Base-by-base conservation (phyloP, 345 rosid genomes). In the Populus davidiana region DNA sequence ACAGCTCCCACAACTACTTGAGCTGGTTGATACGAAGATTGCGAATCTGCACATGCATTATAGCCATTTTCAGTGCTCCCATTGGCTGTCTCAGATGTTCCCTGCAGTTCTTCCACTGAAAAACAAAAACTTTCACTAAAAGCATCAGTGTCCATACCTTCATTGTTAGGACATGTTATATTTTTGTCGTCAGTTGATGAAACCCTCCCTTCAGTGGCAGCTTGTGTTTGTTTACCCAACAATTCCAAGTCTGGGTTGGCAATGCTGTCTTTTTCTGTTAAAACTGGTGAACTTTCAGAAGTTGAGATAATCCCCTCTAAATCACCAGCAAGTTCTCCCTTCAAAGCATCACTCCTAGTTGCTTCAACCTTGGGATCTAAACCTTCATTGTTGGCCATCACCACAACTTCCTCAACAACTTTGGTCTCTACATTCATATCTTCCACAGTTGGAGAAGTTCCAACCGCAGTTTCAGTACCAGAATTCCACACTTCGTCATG, bases 71-170 rank as follows among this genome's bases (percentile, higher is more conserved):
- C 88, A 86, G 83, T 82, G 82, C 82, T 73, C 70, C 68, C 83
- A 56, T 77, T 83, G 2, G 70, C 81, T 68, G 59, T 69, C 75
- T 82, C 83, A 69, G 75, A 71, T 31, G 82, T 74, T 64, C 62
- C 85, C 81, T 79, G 81, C 73, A 67, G 77, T 78, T 87, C 88
- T 81, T 86, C 90, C 74, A 77, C 74, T 76, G 83, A 75, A 86
- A 79, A 71, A 79, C 78, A 80, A 78, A 83, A 86, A 81, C 75
- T 81, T 67, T 80, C 83, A 88, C 82, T 74, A 79, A 78, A 83
- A 81, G 78, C 78, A 81, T 86, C 89, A 79, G 86, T 79, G 74
- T 88, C 88, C 92, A 86, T 90, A 82, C 88, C 91, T 82, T 87
- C 87, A 63, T 74, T 49, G 41, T 79, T 75, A 61, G 85, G 80